Conservation (phyloP, 148 eudicot species). For the Cornus florida region DNA sequence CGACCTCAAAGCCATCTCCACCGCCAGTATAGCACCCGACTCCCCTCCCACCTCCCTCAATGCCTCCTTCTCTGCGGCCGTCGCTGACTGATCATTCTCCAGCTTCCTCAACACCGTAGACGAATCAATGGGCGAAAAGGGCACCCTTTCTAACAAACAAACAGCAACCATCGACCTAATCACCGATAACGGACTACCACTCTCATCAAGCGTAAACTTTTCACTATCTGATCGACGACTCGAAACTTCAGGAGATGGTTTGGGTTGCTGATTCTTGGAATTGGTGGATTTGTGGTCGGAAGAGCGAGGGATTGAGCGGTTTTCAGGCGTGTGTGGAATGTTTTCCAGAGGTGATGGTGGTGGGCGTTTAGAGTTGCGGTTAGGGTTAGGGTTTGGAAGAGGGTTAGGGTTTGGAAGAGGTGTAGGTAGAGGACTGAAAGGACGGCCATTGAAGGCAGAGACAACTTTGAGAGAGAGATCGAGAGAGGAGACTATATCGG, state of each 20-base stretch:
- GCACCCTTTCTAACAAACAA: constrained; percentile 70
- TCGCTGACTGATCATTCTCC: constrained; percentile 49
- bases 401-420: constrained; percentile 35
- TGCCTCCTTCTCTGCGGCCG: constrained; percentile 57
- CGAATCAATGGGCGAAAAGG: constrained; percentile 68
- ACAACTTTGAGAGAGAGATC: constrained; percentile 66
- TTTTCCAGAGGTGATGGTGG: not conserved
- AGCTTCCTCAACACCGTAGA: constrained; percentile 70
- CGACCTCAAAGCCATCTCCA: constrained; percentile 70
- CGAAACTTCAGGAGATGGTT: constrained; percentile 19
- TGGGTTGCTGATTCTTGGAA: constrained; percentile 2
- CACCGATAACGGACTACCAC: constrained; percentile 43
- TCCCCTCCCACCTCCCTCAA: constrained; percentile 70
- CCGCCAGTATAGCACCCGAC: constrained; percentile 51
- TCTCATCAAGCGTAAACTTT: constrained; percentile 24
- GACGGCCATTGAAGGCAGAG: constrained; percentile 58
- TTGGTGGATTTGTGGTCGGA: constrained; percentile 7
- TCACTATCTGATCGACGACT: constrained; percentile 11
- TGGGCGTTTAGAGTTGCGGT: constrained; percentile 12
- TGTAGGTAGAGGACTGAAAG: constrained; percentile 46
- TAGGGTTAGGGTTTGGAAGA: constrained; percentile 37
- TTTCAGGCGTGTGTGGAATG: not conserved
- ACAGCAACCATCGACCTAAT: constrained; percentile 75
- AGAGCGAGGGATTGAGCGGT: constrained; percentile 13
- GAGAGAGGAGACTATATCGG: constrained; percentile 75